These are phyloP conservation scores for Ceratobasidium sp. DNA, from an alignment of 1,284 basidiomycete genomes.

Conservation along the genomic window DNA sequence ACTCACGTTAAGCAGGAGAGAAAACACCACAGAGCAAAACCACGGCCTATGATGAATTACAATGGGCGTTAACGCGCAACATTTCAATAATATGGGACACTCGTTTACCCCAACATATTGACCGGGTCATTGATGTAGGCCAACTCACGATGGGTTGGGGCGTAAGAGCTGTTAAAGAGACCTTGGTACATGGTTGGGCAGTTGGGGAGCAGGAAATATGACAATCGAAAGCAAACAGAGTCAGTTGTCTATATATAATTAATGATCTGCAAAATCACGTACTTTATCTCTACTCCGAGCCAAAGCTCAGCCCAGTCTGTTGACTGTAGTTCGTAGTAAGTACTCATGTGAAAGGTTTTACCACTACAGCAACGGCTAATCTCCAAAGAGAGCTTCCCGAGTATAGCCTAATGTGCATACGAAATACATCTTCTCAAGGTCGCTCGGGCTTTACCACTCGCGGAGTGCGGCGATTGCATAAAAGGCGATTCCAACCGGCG, in stretches of 20 bases:
- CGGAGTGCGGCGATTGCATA: background rate
- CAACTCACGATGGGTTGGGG: conserved; percentile 1
- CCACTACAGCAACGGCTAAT: background rate
- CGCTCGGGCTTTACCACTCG: background rate
- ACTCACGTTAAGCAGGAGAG: conserved; percentile 16
- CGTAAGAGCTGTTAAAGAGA: conserved; percentile 26
- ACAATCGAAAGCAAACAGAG: no score
- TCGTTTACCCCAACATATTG: conserved; percentile 21
- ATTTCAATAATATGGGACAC: background rate
- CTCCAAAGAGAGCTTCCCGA: background rate
- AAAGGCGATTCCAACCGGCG: background rate
- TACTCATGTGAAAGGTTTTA: background rate
- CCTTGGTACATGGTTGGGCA: conserved; percentile 11
- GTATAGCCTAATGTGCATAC: background rate
- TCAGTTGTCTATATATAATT: background rate
- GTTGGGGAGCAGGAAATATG: background rate
- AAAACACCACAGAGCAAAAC: conserved; percentile 22
- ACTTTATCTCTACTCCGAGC: background rate
- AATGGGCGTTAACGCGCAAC: background rate
- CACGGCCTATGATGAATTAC: conserved; percentile 1
- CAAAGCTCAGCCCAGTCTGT: background rate
- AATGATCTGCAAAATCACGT: background rate
- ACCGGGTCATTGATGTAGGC: conserved; percentile 21
- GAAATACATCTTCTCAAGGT: background rate
- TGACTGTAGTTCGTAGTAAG: no score